A percentile compares a stretch with the other conserved stretches of the same genome.
Conservation (phyloP, 257 asterid species). For the Solanum paucissectum region DNA sequence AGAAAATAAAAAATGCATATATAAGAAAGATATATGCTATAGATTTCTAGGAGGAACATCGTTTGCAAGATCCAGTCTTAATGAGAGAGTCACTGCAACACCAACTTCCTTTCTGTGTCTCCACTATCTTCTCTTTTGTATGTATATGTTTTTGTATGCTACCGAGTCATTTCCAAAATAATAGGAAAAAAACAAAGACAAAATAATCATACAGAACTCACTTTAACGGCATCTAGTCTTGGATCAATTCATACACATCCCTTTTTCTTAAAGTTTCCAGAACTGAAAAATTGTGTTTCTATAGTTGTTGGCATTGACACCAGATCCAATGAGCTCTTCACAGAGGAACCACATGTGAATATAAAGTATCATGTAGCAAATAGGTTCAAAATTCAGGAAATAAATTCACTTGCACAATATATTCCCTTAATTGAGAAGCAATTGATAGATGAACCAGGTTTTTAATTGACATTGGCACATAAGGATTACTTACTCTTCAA, state of each 20-base stretch:
- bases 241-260: not conserved
- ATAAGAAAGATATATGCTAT: not conserved
- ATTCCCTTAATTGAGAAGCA: not conserved
- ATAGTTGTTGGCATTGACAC: not conserved
- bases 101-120: not conserved
- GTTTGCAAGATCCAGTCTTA: not conserved
- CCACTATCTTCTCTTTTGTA: not conserved
- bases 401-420: not conserved
- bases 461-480: not conserved
- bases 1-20: not conserved
- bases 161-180: not conserved
- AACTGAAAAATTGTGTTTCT: not conserved
- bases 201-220: not conserved
- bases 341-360: not conserved
- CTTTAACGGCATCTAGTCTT: not conserved
- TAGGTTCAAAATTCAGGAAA: not conserved
- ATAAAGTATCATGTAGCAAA: not conserved
- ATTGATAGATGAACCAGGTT: not conserved
- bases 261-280: not conserved
- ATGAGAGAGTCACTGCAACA: not conserved
- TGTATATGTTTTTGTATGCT: not conserved
- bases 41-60: not conserved
- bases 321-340: not conserved
- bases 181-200: not conserved
- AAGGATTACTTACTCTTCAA: not conserved